Base-by-base conservation (phyloP, 1,284 basidiomycete species). In the Sanghuangporus baumii region DNA sequence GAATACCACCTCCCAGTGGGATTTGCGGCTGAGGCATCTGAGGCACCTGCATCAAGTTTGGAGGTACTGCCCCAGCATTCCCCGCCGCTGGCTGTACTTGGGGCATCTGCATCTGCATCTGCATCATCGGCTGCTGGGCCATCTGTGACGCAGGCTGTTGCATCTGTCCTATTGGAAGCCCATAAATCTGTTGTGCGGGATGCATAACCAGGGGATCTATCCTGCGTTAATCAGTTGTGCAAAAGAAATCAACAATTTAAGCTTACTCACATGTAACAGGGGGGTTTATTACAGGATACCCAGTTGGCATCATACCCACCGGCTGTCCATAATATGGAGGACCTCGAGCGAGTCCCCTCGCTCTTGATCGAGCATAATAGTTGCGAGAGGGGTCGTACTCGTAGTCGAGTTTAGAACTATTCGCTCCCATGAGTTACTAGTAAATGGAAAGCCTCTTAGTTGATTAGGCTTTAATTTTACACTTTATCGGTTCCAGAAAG, bases 191-290 rank as follows among this genome's bases (percentile, higher is more conserved):
- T 18, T 59, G 57, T 57, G 59, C 59, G 7, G 62, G 62, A 16
- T 64, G 62, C 55, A 60, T 64, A 46, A 60, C 36, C 43, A 57
- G 46, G 8, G 62, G 62, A 55, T 50, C 62, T 64, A 40, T n/a
- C 54, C 57, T 59, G 47, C 57, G 47, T 47, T 34, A 48, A 38
- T 60, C 51, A 60, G 51, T 51, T 36, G 8, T 46, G 18, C 38
- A 55, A 60, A 36, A 20, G 9, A 14, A 8, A 16, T 16, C 2
- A 43, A 14, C 16, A 37, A 20, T 36, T 36, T 8, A 47, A 23
- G 34, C 2, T 2, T 18, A 61, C 60, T 57, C 55, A 61, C 60
- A 61, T 38, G 48, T 18, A 23, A 63, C 55, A 50, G 55, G 62
- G 26, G 62, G 62, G 20, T 63, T 55, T 43, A 63, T 63, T 14